Conservation (phyloP, 2,329 filamentous ascomycete species). For the Plectosphaerella cucumerina region DNA sequence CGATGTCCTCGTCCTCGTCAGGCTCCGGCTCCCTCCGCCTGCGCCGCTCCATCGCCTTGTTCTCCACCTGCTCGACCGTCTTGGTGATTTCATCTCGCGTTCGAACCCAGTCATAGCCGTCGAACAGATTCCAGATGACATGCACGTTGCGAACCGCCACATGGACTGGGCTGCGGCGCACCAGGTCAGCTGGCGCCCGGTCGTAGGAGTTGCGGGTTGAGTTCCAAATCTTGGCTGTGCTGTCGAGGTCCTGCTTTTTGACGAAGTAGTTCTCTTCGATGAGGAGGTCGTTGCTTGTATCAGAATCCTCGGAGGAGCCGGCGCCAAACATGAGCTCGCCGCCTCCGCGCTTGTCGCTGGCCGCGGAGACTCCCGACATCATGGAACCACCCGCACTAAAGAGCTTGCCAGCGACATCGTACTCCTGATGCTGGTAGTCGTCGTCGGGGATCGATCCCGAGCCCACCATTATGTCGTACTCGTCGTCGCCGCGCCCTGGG, state of each 20-base stretch:
- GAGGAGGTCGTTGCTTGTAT: slow-evolving; percentile 58
- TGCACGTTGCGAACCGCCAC: slow-evolving; percentile 82
- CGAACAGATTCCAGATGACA: slow-evolving; percentile 95
- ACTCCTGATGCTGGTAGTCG: slow-evolving; percentile 45
- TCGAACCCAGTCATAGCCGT: slow-evolving; percentile 92
- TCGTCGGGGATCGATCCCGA: slow-evolving; percentile 32
- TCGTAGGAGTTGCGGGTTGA: slow-evolving; percentile 73
- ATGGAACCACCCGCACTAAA: slow-evolving; percentile 39
- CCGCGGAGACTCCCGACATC: slow-evolving; percentile 30
- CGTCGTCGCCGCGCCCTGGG: slow-evolving; percentile 22
- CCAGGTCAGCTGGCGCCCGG: slow-evolving; percentile 54
- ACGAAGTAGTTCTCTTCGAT: slow-evolving; percentile 79
- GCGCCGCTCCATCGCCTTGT: slow-evolving; percentile 72
- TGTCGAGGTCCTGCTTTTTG: slow-evolving; percentile 53
- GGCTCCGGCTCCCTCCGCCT: slow-evolving; percentile 50
- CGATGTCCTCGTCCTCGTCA: slow-evolving; percentile 75
- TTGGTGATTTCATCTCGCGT: slow-evolving; percentile 84
- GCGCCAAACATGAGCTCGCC: slow-evolving; percentile 30
- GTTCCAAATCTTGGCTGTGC: slow-evolving; percentile 75
- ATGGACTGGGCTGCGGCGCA: slow-evolving; percentile 66
- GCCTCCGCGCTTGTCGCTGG: slow-evolving; percentile 27
- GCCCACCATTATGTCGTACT: slow-evolving; percentile 22
- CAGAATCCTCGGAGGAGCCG: slow-evolving; percentile 35
- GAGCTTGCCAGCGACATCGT: slow-evolving; percentile 37
- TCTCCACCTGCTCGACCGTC: slow-evolving; percentile 83